Evolutionary conservation across 345 rosid genomes (phyloP).

Genomic region (Isatis tinctoria): DNA sequence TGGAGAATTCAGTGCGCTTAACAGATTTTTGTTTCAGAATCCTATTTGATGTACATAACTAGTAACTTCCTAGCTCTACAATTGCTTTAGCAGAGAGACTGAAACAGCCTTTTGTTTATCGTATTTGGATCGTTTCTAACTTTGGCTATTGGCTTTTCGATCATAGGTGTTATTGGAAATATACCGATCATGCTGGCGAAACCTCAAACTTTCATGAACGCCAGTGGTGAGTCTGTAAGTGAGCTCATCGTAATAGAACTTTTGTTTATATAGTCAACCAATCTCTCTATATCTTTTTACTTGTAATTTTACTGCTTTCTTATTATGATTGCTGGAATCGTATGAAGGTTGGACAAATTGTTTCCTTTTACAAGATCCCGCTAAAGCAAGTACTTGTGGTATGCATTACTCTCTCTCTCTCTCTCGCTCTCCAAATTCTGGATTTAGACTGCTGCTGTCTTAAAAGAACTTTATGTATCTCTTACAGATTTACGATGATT

Average conservation of each 20-base stretch:
- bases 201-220: constrained; percentile 95
- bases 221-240: constrained; percentile 98
- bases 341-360: constrained; percentile 80
- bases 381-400: constrained; percentile 94
- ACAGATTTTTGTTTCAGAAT: neutral
- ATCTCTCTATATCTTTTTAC: neutral
- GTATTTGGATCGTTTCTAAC: neutral
- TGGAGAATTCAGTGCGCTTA: neutral
- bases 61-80: neutral
- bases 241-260: constrained; percentile 32
- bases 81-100: neutral
- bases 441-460: neutral
- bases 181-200: constrained; percentile 89
- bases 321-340: constrained; percentile 6
- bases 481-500: constrained; percentile 78
- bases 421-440: neutral
- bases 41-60: neutral
- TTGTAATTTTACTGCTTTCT: neutral
- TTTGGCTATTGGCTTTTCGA: neutral
- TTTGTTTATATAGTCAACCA: neutral
- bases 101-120: too few relatives aligned
- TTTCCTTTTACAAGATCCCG: constrained; percentile 84
- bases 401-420: constrained; percentile 20
- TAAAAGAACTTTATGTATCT: neutral
- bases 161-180: constrained; percentile 69